Evolutionary conservation across 257 asterid genomes (phyloP), one percentile per base, ranked within the genome.

Genomic region (Parsonsia alboflavescens): DNA sequence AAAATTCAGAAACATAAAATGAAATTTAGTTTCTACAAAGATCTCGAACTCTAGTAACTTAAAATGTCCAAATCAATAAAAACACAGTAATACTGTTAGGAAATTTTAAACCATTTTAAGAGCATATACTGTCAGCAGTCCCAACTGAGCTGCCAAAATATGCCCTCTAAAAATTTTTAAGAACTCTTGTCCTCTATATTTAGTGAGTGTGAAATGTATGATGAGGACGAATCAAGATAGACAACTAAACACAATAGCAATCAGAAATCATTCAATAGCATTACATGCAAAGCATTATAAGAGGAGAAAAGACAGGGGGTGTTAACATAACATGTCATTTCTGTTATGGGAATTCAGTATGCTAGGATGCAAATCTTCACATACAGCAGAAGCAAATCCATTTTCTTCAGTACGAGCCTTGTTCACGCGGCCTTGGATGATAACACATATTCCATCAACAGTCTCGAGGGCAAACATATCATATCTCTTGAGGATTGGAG

Each of bases 351-450:
- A 54, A 21, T 54, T 46, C 12, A 46, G 13, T 46, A n/a, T 3
- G 10, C 22, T n/a, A 54, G 24, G 11, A 54, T 3, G 44, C 30
- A 77, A 50, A 10, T 49, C 48, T 36, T 28, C 28, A 63, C 91
- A 79, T 80, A 84, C 97, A 88, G 85, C 86, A 8, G 97, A 80
- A 58, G 95, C 83, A 84, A 93, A 89, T 61, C 96, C 97, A 86
- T 85, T 89, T 68, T 81, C 90, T 71, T 67, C 49, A 0, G 97
- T 88, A 56, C 80, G 88, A 76, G 77, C 86, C 80, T 84, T 85
- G 82, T 93, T 89, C 70, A 93, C 79, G 36, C 84, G 82, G 76
- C 95, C 93, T 21, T 81, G 50, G 44, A 93, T 69, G 58, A 86
- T 58, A 59, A 93, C 85, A 50, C 81, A 82, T 76, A 85, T 80